Conservation (phyloP, 2,329 filamentous ascomycete species). For the Cladosporium sp. region DNA sequence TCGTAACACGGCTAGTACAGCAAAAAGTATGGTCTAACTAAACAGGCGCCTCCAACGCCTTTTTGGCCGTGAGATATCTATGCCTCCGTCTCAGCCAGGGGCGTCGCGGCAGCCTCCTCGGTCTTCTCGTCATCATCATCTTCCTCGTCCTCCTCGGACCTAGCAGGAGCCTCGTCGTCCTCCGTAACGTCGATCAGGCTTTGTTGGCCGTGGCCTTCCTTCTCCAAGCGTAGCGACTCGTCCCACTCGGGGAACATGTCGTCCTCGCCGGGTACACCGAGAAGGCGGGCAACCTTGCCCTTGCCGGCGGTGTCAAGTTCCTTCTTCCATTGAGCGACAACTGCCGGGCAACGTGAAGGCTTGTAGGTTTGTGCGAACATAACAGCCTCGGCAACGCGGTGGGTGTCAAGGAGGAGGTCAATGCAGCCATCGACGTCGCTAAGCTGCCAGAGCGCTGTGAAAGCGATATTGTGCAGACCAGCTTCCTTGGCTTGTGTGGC, state of each 20-base stretch:
- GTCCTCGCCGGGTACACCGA: constrained; percentile 69
- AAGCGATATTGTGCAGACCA: constrained; percentile 88
- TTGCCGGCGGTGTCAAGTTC: constrained; percentile 82
- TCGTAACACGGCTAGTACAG: neutral
- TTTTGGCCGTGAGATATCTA: constrained; percentile 6
- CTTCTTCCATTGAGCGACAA: constrained; percentile 79
- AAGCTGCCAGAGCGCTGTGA: constrained; percentile 84
- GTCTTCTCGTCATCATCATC: constrained; percentile 51
- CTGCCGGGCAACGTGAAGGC: constrained; percentile 68
- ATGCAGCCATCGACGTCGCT: constrained; percentile 81
- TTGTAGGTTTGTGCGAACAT: constrained; percentile 95
- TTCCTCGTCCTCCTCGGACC: constrained; percentile 42
- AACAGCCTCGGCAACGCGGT: constrained; percentile 79
- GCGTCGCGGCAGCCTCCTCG: neutral
- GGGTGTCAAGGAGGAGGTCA: constrained; percentile 75
- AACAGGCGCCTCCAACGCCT: constrained; percentile 6
- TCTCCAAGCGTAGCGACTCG: constrained; percentile 79
- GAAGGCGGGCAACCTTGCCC: constrained; percentile 75
- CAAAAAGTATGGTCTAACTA: neutral
- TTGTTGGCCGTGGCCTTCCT: constrained; percentile 57
- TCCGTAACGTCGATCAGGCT: constrained; percentile 43
- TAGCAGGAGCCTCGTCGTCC: constrained; percentile 52
- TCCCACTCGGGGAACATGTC: constrained; percentile 96
- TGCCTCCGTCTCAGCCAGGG: constrained; percentile 1
- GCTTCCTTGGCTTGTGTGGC: constrained; percentile 72